phyloP scores from a whole-genome alignment of 257 asterid species.

The Linaria vulgaris region DNA sequence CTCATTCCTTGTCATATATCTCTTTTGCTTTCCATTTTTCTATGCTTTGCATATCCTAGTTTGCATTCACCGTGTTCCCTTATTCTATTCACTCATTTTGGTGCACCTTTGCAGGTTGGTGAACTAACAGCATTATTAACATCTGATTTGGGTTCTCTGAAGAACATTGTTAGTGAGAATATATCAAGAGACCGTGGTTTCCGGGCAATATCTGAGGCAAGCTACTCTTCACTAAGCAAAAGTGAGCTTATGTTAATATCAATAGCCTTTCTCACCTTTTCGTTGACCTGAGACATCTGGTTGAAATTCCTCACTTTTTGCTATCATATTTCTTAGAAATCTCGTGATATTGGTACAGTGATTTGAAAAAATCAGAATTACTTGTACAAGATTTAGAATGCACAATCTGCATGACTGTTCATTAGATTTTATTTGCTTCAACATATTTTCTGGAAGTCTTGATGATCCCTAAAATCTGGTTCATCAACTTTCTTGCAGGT shows the following conservation, averaged over 20 bases:
- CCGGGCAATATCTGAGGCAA: conserved; percentile 99
- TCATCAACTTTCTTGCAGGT: conserved; percentile 55
- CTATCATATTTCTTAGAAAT: neutral
- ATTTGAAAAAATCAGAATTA: conserved; percentile 13
- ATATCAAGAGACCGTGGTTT: conserved; percentile 98
- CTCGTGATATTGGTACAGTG: conserved; percentile 10
- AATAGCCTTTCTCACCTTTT: conserved; percentile 27
- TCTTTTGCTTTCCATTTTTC: conserved; percentile 2
- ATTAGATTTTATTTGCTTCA: conserved; percentile 4
- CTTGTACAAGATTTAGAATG: conserved; percentile 15
- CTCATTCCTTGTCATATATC: neutral
- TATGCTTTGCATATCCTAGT: conserved; percentile 11
- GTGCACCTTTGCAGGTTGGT: conserved; percentile 66
- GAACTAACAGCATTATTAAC: conserved; percentile 86
- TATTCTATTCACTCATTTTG: conserved; percentile 18
- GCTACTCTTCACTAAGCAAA: conserved; percentile 66
- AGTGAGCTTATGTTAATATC: conserved; percentile 57
- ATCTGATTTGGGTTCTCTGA: conserved; percentile 88
- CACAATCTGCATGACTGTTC: conserved; percentile 1
- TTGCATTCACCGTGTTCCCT: neutral
- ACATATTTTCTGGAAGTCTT: conserved; percentile 18
- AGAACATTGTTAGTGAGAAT: conserved; percentile 84
- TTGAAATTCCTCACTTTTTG: conserved; percentile 12
- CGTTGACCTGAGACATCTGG: conserved; percentile 12
- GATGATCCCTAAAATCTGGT: conserved; percentile 19